Conservation (phyloP, 2,329 filamentous ascomycete genomes). For the Clarireedia homoeocarpa region DNA sequence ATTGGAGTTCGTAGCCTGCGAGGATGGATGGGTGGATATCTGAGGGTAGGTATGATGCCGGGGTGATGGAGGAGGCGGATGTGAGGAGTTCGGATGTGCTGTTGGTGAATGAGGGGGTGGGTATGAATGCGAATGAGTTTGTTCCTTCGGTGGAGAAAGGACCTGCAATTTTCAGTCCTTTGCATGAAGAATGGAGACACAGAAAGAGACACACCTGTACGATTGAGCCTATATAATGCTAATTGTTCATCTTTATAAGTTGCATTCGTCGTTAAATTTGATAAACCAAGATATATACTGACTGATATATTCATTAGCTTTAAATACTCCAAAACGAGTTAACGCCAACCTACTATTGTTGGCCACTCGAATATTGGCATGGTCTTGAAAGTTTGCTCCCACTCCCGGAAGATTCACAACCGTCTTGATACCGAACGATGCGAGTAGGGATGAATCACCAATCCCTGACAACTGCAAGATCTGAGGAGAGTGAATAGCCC, state of each 20-base stretch:
- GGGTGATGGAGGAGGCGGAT: neutral
- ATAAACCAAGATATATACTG: neutral
- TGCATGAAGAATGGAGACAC: no score
- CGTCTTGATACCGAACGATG: slow-evolving; percentile 35
- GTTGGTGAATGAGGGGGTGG: slow-evolving; percentile 1
- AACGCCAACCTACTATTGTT: neutral
- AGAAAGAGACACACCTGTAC: neutral
- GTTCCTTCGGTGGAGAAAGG: slow-evolving; percentile 4
- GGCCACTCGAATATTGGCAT: slow-evolving; percentile 20
- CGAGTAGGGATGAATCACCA: slow-evolving; percentile 37
- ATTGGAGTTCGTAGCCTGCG: neutral
- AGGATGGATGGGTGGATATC: neutral
- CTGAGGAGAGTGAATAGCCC: slow-evolving; percentile 44
- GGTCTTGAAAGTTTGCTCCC: slow-evolving; percentile 43
- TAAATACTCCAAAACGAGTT: no score
- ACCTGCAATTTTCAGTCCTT: neutral
- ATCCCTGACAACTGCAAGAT: slow-evolving; percentile 45
- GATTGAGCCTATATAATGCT: slow-evolving; percentile 3
- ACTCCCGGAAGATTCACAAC: slow-evolving; percentile 41
- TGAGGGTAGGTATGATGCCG: neutral
- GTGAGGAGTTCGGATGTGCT: neutral
- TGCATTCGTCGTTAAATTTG: slow-evolving; percentile 3
- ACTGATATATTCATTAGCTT: neutral
- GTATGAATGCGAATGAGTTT: slow-evolving; percentile 2
- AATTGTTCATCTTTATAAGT: slow-evolving; percentile 7